A percentile compares a stretch with the other conserved stretches of the same genome.
Evolutionary conservation across 2,329 filamentous ascomycete species (phyloP).

Genomic region (Xylaria sp.): DNA sequence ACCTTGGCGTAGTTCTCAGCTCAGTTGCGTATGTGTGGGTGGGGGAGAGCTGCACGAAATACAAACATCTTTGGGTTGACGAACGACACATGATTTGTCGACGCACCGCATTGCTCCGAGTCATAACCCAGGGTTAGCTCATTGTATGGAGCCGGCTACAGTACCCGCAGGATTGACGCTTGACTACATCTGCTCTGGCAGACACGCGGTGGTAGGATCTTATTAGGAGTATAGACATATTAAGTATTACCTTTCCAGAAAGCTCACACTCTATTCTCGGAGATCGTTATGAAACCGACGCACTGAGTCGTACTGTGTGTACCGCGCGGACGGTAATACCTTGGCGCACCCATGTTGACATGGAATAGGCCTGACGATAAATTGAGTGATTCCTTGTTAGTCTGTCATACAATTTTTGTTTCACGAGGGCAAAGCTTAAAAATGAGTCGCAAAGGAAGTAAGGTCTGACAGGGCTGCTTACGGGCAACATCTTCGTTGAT

Average conservation of each 20-base stretch:
- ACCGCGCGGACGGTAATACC: not conserved
- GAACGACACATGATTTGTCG: conserved; percentile 17
- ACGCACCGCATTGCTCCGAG: not conserved
- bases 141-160: not conserved
- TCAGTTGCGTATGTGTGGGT: not conserved
- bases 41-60: conserved; percentile 14
- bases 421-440: no score
- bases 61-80: not conserved
- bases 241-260: not conserved
- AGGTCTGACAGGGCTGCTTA: conserved; percentile 10
- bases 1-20: conserved; percentile 22
- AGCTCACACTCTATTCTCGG: not conserved
- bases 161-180: conserved; percentile 24
- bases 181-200: conserved; percentile 9
- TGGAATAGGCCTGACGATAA: not conserved
- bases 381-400: no score
- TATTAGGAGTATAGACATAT: not conserved
- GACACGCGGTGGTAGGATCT: not conserved
- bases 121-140: not conserved
- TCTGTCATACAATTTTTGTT: no score
- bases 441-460: no score
- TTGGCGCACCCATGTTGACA: not conserved
- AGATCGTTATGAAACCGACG: not conserved
- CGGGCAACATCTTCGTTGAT: conserved; percentile 2
- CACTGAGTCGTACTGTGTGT: not conserved